Conservation (phyloP, 176 grass and related monocot species). For the Triticum urartu region DNA sequence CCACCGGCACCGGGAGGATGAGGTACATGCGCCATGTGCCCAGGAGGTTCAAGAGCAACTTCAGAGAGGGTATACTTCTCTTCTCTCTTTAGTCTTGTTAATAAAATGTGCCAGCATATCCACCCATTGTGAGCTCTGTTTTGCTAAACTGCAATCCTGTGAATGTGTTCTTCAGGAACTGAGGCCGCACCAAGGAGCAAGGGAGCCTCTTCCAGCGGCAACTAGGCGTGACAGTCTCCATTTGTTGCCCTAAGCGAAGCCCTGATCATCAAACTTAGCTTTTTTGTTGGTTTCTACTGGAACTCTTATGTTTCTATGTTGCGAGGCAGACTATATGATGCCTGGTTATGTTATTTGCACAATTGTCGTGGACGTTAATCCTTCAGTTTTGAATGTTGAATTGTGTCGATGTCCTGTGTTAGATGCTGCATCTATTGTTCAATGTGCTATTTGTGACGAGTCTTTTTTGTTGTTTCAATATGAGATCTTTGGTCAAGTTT, state of each 20-base stretch:
- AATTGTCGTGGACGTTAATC: conserved; percentile 32
- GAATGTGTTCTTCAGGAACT: conserved; percentile 26
- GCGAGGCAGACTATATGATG: conserved; percentile 9
- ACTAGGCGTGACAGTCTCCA: background rate
- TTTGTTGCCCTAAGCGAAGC: background rate
- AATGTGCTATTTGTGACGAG: background rate
- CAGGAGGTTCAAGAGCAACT: conserved; percentile 83
- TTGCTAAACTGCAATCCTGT: background rate
- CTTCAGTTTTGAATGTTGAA: conserved; percentile 33
- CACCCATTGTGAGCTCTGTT: background rate
- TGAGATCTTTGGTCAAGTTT: too few relatives aligned
- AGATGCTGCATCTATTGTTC: background rate
- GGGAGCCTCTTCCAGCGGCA: conserved; percentile 48
- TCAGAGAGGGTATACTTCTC: conserved; percentile 66
- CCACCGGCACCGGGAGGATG: conserved; percentile 80
- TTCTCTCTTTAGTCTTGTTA: background rate
- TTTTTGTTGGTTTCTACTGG: conserved; percentile 37
- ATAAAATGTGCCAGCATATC: background rate
- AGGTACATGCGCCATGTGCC: conserved; percentile 83
- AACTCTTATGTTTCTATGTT: conserved; percentile 11
- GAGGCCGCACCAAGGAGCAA: conserved; percentile 65
- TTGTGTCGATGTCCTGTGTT: background rate
- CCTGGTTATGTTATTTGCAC: conserved; percentile 28
- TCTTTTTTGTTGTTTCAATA: background rate
- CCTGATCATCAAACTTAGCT: background rate